Percentiles rank a stretch among this genome's conserved stretches.
Evolutionary conservation across 2,329 filamentous ascomycete species (phyloP).

Genomic region (Scortechinia acanthostroma): DNA sequence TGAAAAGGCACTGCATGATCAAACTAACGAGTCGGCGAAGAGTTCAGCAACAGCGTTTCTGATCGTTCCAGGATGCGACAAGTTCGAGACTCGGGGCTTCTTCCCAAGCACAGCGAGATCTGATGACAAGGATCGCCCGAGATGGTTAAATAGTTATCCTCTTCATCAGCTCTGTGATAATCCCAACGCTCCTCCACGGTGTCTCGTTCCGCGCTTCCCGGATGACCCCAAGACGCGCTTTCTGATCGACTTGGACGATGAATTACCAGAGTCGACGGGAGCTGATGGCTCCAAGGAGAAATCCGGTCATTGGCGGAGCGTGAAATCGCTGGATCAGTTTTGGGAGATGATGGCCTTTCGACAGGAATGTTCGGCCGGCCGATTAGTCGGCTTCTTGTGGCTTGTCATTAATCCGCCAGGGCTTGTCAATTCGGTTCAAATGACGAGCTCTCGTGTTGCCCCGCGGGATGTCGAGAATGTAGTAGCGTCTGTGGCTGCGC

Average conservation of each 20-base stretch:
- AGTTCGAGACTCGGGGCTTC: slow-evolving; percentile 47
- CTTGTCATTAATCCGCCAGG: slow-evolving; percentile 44
- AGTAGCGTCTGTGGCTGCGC: too few species aligned
- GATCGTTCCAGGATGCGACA: slow-evolving; percentile 56
- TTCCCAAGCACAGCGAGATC: slow-evolving; percentile 34
- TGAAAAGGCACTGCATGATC: slow-evolving; percentile 9
- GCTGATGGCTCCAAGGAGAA: slow-evolving; percentile 23
- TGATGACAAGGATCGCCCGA: slow-evolving; percentile 24
- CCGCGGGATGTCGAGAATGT: background rate
- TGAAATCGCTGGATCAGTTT: slow-evolving; percentile 56
- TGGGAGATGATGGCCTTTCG: slow-evolving; percentile 68
- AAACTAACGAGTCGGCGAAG: background rate
- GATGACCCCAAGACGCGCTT: slow-evolving; percentile 65
- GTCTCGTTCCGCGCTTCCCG: slow-evolving; percentile 55
- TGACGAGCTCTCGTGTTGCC: background rate
- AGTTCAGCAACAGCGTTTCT: slow-evolving; percentile 42
- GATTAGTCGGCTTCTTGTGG: slow-evolving; percentile 64
- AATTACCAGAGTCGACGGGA: slow-evolving; percentile 7
- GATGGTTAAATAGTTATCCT: slow-evolving; percentile 38
- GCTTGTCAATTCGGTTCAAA: background rate
- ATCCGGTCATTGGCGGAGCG: slow-evolving; percentile 46
- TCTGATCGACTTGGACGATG: slow-evolving; percentile 53
- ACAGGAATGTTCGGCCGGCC: slow-evolving; percentile 61
- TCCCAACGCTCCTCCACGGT: background rate
- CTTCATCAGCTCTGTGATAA: slow-evolving; percentile 36